Evolutionary conservation across 495 filamentous ascomycete genomes (phyloP).

Genomic region (Podospora pseudocomata): DNA sequence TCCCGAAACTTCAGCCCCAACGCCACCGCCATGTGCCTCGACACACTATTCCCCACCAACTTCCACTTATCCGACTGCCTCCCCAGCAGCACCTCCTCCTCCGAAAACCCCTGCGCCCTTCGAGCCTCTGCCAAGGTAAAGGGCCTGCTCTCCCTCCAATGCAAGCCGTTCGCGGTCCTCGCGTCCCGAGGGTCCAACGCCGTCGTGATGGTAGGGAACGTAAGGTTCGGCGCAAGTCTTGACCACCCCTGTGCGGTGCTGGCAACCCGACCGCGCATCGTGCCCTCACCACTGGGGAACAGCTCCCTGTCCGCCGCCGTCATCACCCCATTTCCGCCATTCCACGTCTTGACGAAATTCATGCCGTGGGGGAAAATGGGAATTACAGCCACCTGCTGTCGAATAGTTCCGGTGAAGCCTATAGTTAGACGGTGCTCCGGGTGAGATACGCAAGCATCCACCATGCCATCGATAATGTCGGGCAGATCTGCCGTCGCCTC

Average conservation of each 20-base stretch:
- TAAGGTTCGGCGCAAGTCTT: constrained; percentile 46
- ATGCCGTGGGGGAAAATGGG: constrained; percentile 44
- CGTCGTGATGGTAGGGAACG: constrained; percentile 59
- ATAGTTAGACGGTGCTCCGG: constrained; percentile 60
- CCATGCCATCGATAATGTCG: constrained; percentile 50
- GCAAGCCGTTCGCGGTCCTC: constrained; percentile 46
- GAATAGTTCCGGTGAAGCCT: constrained; percentile 28
- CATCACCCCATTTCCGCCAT: constrained; percentile 38
- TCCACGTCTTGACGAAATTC: constrained; percentile 45
- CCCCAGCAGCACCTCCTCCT: constrained; percentile 65
- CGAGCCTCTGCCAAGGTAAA: constrained; percentile 60
- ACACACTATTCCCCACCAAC: constrained; percentile 69
- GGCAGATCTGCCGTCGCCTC: constrained; percentile 59
- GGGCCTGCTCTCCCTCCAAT: constrained; percentile 58
- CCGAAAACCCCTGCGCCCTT: constrained; percentile 62
- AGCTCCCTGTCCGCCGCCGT: constrained; percentile 32
- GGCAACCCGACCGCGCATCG: constrained; percentile 7
- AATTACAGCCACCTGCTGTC: constrained; percentile 38
- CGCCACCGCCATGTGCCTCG: constrained; percentile 58
- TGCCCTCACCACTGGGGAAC: constrained; percentile 22
- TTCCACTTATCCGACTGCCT: constrained; percentile 48
- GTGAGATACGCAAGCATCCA: constrained; percentile 50
- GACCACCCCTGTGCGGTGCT: constrained; percentile 42
- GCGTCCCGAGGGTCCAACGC: constrained; percentile 42
- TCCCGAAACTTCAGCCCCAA: constrained; percentile 59